Conservation (phyloP, 1,284 basidiomycete genomes). For the Amylostereum areolatum region DNA sequence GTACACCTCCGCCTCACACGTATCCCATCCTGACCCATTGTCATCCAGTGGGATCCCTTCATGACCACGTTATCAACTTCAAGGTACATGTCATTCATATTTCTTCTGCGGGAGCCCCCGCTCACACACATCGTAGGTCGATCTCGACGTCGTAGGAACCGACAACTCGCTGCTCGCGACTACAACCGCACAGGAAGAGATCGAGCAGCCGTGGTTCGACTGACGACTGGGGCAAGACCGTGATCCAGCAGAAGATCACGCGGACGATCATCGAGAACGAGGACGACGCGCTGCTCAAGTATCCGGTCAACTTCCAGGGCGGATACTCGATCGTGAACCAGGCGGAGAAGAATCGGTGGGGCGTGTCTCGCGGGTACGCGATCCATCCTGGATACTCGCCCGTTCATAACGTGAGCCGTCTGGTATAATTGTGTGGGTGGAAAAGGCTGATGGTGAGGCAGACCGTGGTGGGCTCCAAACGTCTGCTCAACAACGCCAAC, state of each 20-base stretch:
- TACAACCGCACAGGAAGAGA: slow-evolving; percentile 41
- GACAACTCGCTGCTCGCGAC: slow-evolving; percentile 55
- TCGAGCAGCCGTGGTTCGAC: slow-evolving; percentile 50
- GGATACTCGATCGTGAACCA: slow-evolving; percentile 56
- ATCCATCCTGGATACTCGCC: slow-evolving; percentile 51
- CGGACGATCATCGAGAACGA: slow-evolving; percentile 48
- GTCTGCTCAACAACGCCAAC: slow-evolving; percentile 53
- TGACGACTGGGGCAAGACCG: slow-evolving; percentile 53
- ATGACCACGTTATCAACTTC: slow-evolving; percentile 67
- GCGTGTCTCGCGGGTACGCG: slow-evolving; percentile 47
- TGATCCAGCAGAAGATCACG: slow-evolving; percentile 48
- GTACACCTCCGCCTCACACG: slow-evolving; percentile 9
- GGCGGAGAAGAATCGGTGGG: slow-evolving; percentile 51
- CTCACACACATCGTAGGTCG: slow-evolving; percentile 27
- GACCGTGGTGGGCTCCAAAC: slow-evolving; percentile 54
- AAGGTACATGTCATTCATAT: slow-evolving; percentile 28
- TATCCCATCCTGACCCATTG: background rate
- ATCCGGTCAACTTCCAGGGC: slow-evolving; percentile 48
- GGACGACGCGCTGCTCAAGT: slow-evolving; percentile 48
- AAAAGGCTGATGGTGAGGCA: slow-evolving; percentile 17
- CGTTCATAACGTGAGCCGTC: slow-evolving; percentile 37
- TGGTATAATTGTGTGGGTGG: background rate
- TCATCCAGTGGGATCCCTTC: slow-evolving; percentile 59
- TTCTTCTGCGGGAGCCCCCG: background rate
- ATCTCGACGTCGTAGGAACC: slow-evolving; percentile 54